Conservation (phyloP, 805 yeast species). For the Blastobotrys americana region DNA sequence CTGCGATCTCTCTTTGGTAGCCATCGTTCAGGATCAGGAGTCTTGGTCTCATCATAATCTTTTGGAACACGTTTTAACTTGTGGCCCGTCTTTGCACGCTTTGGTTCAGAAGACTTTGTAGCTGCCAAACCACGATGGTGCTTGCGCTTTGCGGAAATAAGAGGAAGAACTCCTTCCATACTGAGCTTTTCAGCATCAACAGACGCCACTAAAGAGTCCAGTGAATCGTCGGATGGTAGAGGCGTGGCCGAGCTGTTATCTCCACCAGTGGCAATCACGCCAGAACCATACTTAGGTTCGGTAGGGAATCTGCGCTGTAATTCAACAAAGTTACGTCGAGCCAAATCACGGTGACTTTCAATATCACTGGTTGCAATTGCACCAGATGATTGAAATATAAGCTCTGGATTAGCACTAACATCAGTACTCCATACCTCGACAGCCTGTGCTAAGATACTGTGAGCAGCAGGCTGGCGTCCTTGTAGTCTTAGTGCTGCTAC, state of each 20-base stretch:
- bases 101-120: conserved; percentile 22
- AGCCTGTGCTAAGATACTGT: conserved; percentile 30
- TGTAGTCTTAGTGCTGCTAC: conserved; percentile 43
- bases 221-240: conserved; percentile 18
- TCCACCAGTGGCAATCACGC: conserved; percentile 20
- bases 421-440: conserved; percentile 22
- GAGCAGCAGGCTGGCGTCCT: conserved; percentile 33
- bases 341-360: conserved; percentile 20
- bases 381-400: conserved; percentile 31
- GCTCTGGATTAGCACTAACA: neutral
- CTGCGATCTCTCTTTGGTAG: conserved; percentile 80
- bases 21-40: conserved; percentile 78
- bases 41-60: conserved; percentile 34
- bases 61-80: conserved; percentile 35
- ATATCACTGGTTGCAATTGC: conserved; percentile 34
- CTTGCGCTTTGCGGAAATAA: conserved; percentile 24
- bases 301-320: conserved; percentile 9
- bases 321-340: conserved; percentile 28
- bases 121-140: conserved; percentile 21
- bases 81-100: conserved; percentile 21
- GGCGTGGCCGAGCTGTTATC: conserved; percentile 25
- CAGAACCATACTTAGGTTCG: conserved; percentile 9
- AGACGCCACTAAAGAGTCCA: conserved; percentile 16
- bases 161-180: conserved; percentile 17
- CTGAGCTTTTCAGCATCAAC: conserved; percentile 24